Evolutionary conservation across 768 basidiomycete genomes (phyloP), one percentile per base, ranked within the genome.

Genomic region (Cubamyces lactineus): DNA sequence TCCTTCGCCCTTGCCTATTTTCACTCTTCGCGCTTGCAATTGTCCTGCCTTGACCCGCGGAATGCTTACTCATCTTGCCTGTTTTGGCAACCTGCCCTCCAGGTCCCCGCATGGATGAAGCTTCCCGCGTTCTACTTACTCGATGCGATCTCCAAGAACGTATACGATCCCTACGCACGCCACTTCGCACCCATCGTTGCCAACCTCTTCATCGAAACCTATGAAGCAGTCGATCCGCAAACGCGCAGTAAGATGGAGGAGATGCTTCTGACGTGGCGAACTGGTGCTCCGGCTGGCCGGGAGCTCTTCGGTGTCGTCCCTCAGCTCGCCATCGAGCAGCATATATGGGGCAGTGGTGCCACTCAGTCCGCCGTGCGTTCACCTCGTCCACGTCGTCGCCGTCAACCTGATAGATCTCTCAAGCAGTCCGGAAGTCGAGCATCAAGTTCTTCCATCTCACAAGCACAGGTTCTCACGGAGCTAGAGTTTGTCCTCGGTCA

Each of bases 221-320:
- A 98, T 76, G 81, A 84, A 48, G 82, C 86, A 68, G 96, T 97
- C 66, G 95, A 97, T 71, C 86, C 86, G 53, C 76, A 75, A 43
- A 96, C 93, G 24, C 87, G 91, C 63, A 85, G 86, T 73, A 98
- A 98, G 76, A 96, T 99, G 92, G 94, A 96, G 72, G 97, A 99
- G 75, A 94, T 99, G 88, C 84, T 98, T 15, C 76, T 92, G 28
- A 96, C 97, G 6, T 99, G 97, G 97, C 83, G 95, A 42, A 89
- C 86, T 23, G 94, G 93, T 16, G 88, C 90, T 15, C 89, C 92
- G 2, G 82, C 80, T 38, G 85, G 91, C 39, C 85, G 85, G 54
- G 92, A 96, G 71, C 80, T 99, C 1, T 99, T 98, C 71, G 91
- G 94, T 45, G 76, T 84, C 28, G 84, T 84, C 2, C 83, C 91